Conservation (phyloP, 768 basidiomycete species). For the Leccinum sublutescens region DNA sequence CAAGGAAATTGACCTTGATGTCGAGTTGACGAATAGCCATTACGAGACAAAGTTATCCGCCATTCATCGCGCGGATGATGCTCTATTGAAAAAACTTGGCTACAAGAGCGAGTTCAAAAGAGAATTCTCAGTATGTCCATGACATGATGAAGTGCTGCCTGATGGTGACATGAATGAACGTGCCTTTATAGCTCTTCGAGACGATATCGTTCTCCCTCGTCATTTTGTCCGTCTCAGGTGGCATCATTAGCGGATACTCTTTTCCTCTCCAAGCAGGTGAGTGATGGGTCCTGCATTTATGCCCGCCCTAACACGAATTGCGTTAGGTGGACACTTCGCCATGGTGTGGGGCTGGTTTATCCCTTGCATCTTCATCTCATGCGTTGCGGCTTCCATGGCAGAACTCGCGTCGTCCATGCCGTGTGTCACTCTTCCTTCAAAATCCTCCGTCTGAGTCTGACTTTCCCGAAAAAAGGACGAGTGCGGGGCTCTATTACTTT, state of each 20-base stretch:
- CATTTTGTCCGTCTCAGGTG: constrained; percentile 24
- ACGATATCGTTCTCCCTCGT: constrained; percentile 26
- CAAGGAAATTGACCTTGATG: neutral
- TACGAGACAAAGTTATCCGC: constrained; percentile 2
- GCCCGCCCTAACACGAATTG: neutral
- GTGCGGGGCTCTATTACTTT: constrained; percentile 28
- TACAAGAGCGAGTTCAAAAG: constrained; percentile 28
- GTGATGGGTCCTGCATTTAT: neutral
- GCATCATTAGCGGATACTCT: constrained; percentile 8
- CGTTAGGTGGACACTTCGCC: neutral
- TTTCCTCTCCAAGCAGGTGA: neutral
- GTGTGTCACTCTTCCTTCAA: neutral
- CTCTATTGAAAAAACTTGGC: constrained; percentile 19
- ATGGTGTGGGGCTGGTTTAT: constrained; percentile 7
- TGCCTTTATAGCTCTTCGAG: constrained; percentile 11
- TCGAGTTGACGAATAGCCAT: constrained; percentile 4
- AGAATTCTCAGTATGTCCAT: constrained; percentile 20
- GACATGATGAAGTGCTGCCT: neutral
- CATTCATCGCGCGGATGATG: constrained; percentile 18
- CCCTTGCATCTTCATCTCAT: constrained; percentile 9
- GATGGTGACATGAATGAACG: neutral
- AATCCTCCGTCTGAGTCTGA: neutral
- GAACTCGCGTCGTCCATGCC: constrained; percentile 10
- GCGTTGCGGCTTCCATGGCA: constrained; percentile 10
- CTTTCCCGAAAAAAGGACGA: constrained; percentile 13